Evolutionary conservation across 1,284 basidiomycete genomes (phyloP).

Genomic region (Anthracocystis walkeri): DNA sequence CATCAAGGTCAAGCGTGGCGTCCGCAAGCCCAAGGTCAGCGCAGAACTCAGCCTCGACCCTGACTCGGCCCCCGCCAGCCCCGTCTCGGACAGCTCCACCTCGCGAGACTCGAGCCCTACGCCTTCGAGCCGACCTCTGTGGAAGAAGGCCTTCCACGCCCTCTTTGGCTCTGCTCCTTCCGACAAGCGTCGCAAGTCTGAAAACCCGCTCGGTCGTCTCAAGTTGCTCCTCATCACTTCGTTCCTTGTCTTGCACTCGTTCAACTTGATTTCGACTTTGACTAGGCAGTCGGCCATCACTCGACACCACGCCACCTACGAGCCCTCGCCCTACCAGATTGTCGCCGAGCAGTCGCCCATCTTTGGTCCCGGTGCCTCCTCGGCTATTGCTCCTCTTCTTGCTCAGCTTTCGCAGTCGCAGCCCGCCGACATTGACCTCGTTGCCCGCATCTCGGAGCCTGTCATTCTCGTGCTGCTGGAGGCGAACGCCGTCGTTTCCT

Average conservation of each 20-base stretch:
- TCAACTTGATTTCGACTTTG: slow-evolving; percentile 93
- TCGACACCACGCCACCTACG: slow-evolving; percentile 72
- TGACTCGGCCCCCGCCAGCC: slow-evolving; percentile 57
- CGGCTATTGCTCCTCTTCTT: slow-evolving; percentile 59
- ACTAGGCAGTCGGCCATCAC: slow-evolving; percentile 79
- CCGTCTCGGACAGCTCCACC: slow-evolving; percentile 42
- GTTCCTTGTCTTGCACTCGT: slow-evolving; percentile 68
- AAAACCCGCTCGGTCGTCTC: slow-evolving; percentile 84
- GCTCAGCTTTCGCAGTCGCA: slow-evolving; percentile 51
- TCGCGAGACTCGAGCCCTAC: slow-evolving; percentile 47
- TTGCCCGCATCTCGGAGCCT: slow-evolving; percentile 68
- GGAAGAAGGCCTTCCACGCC: slow-evolving; percentile 53
- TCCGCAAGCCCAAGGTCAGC: slow-evolving; percentile 59
- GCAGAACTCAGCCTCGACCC: slow-evolving; percentile 63
- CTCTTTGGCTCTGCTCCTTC: slow-evolving; percentile 73
- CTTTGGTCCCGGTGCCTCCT: slow-evolving; percentile 39
- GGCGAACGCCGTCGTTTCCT: slow-evolving; percentile 54
- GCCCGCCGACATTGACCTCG: slow-evolving; percentile 51
- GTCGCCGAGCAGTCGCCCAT: slow-evolving; percentile 47
- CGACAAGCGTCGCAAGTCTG: slow-evolving; percentile 72
- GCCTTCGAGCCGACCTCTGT: slow-evolving; percentile 45
- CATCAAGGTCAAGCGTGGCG: slow-evolving; percentile 74
- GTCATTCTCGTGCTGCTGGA: slow-evolving; percentile 79
- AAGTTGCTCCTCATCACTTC: slow-evolving; percentile 84
- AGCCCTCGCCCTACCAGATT: slow-evolving; percentile 65